A percentile compares a stretch with the other conserved stretches of the same genome.
Evolutionary conservation across 345 rosid species (phyloP).

Genomic region (Diplotaxis tenuifolia): DNA sequence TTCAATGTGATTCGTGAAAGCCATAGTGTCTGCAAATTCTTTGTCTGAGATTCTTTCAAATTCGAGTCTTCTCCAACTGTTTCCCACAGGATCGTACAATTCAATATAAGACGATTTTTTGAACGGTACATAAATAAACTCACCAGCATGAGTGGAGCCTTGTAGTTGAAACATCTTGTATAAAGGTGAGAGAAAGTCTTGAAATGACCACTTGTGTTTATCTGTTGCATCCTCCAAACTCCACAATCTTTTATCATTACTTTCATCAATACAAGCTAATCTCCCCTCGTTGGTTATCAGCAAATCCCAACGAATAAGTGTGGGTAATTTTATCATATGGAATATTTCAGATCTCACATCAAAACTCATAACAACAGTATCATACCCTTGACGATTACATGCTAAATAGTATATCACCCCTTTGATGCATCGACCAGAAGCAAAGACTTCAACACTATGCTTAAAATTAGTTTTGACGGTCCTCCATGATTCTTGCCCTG

Average conservation of each 20-base stretch:
- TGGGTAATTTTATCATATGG: neutral
- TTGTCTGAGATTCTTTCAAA: neutral
- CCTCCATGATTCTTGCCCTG: slow-evolving; percentile 15
- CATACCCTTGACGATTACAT: neutral
- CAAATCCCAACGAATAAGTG: neutral
- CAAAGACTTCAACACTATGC: neutral
- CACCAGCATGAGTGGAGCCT: neutral
- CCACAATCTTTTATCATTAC: neutral
- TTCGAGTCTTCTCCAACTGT: neutral
- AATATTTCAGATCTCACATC: slow-evolving; percentile 3
- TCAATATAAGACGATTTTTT: neutral
- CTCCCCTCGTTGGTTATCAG: neutral
- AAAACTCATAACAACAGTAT: neutral
- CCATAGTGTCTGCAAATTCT: neutral
- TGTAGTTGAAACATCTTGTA: neutral
- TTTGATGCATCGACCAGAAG: neutral
- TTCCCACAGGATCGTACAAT: neutral
- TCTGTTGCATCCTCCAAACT: neutral
- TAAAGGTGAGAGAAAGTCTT: neutral
- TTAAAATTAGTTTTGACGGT: neutral
- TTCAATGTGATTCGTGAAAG: neutral
- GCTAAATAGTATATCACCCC: slow-evolving; percentile 7
- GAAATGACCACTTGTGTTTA: neutral
- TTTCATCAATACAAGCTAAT: neutral
- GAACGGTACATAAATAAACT: neutral